Conservation (phyloP, 345 rosid species). For the Syzygium grande region DNA sequence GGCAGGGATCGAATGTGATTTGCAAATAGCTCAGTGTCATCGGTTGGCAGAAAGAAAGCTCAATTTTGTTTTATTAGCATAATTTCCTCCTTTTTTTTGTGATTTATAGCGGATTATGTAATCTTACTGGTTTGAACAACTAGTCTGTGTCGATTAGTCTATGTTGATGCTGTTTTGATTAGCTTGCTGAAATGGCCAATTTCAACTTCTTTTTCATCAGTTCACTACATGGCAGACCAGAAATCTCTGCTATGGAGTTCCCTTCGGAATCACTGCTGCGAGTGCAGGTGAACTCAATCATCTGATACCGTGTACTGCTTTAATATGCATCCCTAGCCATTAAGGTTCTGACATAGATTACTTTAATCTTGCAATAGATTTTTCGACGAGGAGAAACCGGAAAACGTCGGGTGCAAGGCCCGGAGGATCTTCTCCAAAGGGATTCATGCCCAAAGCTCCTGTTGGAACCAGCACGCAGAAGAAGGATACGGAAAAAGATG, state of each 20-base stretch:
- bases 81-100: not conserved
- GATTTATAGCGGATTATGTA: not conserved
- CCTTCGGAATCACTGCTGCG: constrained; percentile 31
- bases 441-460: constrained; percentile 35
- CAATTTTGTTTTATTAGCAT: not conserved
- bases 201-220: constrained; percentile 22
- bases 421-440: constrained; percentile 39
- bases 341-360: not conserved
- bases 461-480: constrained; percentile 36
- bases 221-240: constrained; percentile 29
- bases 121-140: not conserved
- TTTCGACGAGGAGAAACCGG: constrained; percentile 54
- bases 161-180: not conserved
- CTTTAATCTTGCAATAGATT: constrained; percentile 31
- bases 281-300: constrained; percentile 2
- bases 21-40: not conserved
- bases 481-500: constrained; percentile 31
- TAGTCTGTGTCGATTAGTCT: not conserved
- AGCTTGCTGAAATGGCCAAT: not conserved
- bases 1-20: not conserved
- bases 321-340: not conserved
- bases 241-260: constrained; percentile 22
- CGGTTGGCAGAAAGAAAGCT: not conserved
- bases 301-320: not conserved
- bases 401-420: constrained; percentile 33